Base-by-base conservation (phyloP, 495 filamentous ascomycete species). In the Hypoxylon crocopeplum region DNA sequence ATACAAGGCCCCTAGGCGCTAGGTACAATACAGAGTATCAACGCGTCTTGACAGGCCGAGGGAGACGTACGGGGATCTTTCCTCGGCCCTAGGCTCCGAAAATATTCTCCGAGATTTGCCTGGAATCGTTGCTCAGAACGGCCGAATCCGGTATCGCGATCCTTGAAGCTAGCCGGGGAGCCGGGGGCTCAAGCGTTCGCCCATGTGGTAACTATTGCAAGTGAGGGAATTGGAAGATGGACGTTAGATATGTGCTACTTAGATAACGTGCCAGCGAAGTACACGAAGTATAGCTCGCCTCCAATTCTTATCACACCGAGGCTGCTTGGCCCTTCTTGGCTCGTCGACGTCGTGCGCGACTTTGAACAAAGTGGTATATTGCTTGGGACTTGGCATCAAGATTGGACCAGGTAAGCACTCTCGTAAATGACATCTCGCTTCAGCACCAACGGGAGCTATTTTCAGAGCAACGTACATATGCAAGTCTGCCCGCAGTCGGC, bases 391-490 rank as follows among this genome's bases (percentile, higher is more conserved):
- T 64, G 61, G 61, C 61, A 64, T 59, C 55, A 51, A 59, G 55
- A 64, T 59, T 55, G 55, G 61, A 64, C 61, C 55, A 59, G 61
- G 61, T 64, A 64, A 64, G 55, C 44, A 39, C 54, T 48, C 7
- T 52, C 32, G 48, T 29, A 59, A 54, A 59, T 59, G 61, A 59
- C 61, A 51, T 59, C 61, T 64, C 61, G 61, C 55, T 64, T 64
- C 61, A 64, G 61, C 61, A 64, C 49, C 61, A 59, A 64, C 61
- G 61, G 61, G 61, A 64, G 55, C 61, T 64, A 64, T 64, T 64
- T 64, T 64, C 61, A 64, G 61, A 58, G 61, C 33, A 21, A 56
- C 55, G 11, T 58, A 56, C 53, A 59, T 64, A 59, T 64, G 61
- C 61, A 64, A 64, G 61, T 22, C 55, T 33, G 49, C 54, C 60